Evolutionary conservation across 179 eudicot species (phyloP).

Genomic region (Beta corolliflora): DNA sequence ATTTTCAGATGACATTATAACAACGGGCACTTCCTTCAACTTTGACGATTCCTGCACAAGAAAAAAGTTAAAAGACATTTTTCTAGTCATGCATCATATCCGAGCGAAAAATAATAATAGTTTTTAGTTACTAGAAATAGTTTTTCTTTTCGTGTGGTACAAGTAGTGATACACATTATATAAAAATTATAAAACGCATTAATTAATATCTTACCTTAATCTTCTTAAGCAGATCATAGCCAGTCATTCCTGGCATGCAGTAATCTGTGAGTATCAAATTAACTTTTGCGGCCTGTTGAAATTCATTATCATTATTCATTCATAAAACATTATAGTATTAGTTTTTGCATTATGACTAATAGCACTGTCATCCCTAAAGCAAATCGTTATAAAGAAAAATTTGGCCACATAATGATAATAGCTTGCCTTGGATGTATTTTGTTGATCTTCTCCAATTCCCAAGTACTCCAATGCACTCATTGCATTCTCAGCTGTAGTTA

Average conservation of each 20-base stretch:
- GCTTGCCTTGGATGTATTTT: slow-evolving; percentile 41
- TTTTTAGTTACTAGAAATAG: too few relatives aligned
- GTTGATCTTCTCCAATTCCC: slow-evolving; percentile 60
- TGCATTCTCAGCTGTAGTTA: slow-evolving; percentile 84
- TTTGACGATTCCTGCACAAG: slow-evolving; percentile 37
- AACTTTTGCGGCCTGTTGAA: slow-evolving; percentile 50
- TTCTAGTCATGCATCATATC: not conserved
- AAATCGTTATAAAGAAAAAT: too few relatives aligned
- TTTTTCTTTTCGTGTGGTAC: too few relatives aligned
- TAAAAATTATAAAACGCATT: not conserved
- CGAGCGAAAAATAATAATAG: too few relatives aligned
- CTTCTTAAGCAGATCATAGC: slow-evolving; percentile 78
- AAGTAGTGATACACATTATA: not conserved
- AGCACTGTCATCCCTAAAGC: too few relatives aligned
- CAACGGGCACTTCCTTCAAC: slow-evolving; percentile 41
- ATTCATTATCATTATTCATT: not conserved
- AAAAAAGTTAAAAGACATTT: too few relatives aligned
- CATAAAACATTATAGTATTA: not conserved
- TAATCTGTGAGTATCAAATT: slow-evolving; percentile 77
- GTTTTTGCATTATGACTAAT: not conserved
- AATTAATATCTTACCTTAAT: slow-evolving; percentile 47
- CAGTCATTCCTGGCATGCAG: slow-evolving; percentile 94
- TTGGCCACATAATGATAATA: not conserved
- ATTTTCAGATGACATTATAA: slow-evolving; percentile 48
- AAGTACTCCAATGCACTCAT: slow-evolving; percentile 71